These are phyloP conservation scores for Albizia julibrissin DNA, from an alignment of 306 rosid genomes.

Conservation along the genomic window DNA sequence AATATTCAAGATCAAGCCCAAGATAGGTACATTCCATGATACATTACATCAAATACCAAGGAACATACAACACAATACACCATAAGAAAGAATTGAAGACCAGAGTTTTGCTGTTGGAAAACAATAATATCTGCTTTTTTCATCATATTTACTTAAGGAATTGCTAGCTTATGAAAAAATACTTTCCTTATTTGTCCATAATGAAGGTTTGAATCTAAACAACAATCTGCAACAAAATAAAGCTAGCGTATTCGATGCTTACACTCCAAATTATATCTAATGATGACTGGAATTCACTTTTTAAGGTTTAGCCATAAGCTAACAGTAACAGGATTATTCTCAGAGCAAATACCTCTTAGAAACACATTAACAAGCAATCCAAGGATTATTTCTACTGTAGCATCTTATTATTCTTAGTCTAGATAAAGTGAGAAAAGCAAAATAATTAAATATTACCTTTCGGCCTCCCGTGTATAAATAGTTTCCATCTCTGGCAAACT, in stretches of 20 bases:
- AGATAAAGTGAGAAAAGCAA: constrained; percentile 16
- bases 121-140: neutral
- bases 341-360: neutral
- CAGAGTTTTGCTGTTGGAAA: neutral
- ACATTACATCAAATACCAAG: neutral
- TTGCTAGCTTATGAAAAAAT: neutral
- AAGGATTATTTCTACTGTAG: neutral
- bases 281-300: neutral
- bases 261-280: neutral
- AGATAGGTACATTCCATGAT: neutral
- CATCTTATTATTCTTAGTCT: neutral
- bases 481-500: constrained; percentile 92
- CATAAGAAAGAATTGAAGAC: neutral
- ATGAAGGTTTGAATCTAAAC: neutral
- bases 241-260: neutral
- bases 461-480: constrained; percentile 91
- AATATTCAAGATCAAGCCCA: neutral
- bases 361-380: neutral
- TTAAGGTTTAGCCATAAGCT: neutral
- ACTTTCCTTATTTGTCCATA: neutral
- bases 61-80: neutral
- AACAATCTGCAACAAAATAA: neutral
- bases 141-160: neutral
- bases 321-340: neutral
- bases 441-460: constrained; percentile 52